Conservation (phyloP, 495 filamentous ascomycete species). For the Daldinia bambusicola region DNA sequence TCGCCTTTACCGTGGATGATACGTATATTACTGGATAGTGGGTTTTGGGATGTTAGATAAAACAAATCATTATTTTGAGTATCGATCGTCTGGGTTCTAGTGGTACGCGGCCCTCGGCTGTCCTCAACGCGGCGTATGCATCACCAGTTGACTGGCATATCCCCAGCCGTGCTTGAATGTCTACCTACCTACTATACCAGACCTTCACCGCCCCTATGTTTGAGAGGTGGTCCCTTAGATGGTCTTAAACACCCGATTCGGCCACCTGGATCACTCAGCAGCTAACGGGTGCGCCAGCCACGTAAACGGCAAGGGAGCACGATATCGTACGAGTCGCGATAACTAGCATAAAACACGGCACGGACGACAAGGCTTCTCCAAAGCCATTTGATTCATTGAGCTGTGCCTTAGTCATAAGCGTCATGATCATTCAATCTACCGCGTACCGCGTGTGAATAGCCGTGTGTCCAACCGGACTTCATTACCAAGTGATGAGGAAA, state of each 20-base stretch:
- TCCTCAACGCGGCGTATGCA: conserved; percentile 15
- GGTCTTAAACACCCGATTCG: conserved; percentile 19
- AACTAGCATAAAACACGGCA: conserved; percentile 15
- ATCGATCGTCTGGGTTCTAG: conserved; percentile 17
- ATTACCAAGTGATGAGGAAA: conserved; percentile 44
- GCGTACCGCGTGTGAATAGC: conserved; percentile 36
- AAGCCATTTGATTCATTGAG: conserved; percentile 38
- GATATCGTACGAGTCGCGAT: conserved; percentile 28
- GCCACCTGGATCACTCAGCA: conserved; percentile 19
- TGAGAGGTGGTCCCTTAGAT: conserved; percentile 24
- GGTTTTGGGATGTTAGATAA: conserved; percentile 14
- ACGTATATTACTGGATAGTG: conserved; percentile 14
- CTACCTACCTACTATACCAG: conserved; percentile 5
- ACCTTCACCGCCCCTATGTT: conserved; percentile 33
- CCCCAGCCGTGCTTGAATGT: conserved; percentile 30
- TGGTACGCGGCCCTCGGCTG: conserved; percentile 9
- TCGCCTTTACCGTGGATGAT: conserved; percentile 3
- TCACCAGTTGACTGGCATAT: conserved; percentile 26
- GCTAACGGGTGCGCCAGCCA: conserved; percentile 28
- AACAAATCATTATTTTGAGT: conserved; percentile 17
- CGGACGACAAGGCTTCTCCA: conserved; percentile 9
- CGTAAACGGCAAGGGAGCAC: conserved; percentile 36
- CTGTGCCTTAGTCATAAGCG: conserved; percentile 36
- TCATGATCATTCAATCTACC: conserved; percentile 46
- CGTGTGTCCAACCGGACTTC: conserved; percentile 40